Conservation (phyloP, 164 flowering plant genomes). For the Litsea cubeba region DNA sequence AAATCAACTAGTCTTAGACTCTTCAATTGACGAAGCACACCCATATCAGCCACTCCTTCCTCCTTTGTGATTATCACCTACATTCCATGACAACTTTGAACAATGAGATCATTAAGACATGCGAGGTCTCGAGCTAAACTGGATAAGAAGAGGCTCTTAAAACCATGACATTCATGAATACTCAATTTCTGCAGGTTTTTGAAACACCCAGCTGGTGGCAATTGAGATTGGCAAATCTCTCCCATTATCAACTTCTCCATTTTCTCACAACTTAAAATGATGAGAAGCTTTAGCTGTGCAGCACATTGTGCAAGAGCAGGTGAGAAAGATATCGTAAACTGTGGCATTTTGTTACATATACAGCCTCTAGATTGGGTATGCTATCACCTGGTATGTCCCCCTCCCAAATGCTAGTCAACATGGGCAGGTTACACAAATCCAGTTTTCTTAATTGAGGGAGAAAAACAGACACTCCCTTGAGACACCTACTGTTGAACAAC, state of each 20-base stretch:
- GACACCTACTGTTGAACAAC: neutral
- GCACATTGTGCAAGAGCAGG: neutral
- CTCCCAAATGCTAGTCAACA: neutral
- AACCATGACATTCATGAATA: neutral
- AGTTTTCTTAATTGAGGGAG: neutral
- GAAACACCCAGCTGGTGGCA: neutral
- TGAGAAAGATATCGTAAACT: neutral
- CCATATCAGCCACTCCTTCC: neutral
- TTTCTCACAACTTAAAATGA: neutral
- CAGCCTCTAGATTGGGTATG: neutral
- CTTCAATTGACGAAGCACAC: neutral
- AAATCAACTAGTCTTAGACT: neutral
- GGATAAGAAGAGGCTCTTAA: neutral
- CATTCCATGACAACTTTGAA: neutral
- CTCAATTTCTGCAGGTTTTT: neutral
- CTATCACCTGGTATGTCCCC: neutral
- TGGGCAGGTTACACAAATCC: neutral
- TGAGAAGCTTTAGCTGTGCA: neutral
- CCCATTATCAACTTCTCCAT: neutral
- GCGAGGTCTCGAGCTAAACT: neutral
- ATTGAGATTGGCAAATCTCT: neutral
- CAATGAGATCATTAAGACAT: no score
- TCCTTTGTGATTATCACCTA: neutral
- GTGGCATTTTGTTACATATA: neutral
- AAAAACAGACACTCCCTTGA: neutral